Conservation (phyloP, 768 basidiomycete species). For the Lepiota venenata region DNA sequence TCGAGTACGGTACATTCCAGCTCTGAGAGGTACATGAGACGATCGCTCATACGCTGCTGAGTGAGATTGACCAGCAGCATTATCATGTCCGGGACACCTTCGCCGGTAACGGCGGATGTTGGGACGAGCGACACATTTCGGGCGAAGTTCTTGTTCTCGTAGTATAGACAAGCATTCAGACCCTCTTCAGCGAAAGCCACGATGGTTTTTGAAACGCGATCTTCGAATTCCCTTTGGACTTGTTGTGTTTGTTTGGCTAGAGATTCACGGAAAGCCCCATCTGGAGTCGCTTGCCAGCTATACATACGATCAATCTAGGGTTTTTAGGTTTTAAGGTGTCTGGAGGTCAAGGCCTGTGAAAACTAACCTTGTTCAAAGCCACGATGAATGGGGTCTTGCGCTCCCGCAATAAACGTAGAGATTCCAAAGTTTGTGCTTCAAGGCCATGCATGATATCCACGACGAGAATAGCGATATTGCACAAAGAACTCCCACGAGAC, state of each 20-base stretch:
- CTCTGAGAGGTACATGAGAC: conserved; percentile 96
- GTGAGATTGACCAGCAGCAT: conserved; percentile 97
- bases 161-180: conserved; percentile 91
- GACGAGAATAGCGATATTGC: conserved; percentile 98
- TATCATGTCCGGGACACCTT: conserved; percentile 99
- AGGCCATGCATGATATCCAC: conserved; percentile 99
- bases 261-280: conserved; percentile 91
- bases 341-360: not conserved
- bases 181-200: conserved; percentile 98
- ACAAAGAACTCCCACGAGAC: conserved; percentile 91
- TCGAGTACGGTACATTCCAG: conserved; percentile 97
- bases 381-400: conserved; percentile 98
- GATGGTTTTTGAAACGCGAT: conserved; percentile 79
- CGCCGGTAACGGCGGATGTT: conserved; percentile 96
- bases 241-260: conserved; percentile 74
- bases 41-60: conserved; percentile 96
- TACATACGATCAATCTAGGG: conserved; percentile 94
- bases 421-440: conserved; percentile 97
- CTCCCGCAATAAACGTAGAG: conserved; percentile 85
- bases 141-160: conserved; percentile 95
- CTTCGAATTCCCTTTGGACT: conserved; percentile 90
- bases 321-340: conserved; percentile 6
- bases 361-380: conserved; percentile 85
- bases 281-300: conserved; percentile 88
- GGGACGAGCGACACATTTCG: conserved; percentile 95